These are phyloP conservation scores for Ramularia collo-cygni DNA, from an alignment of 2,329 filamentous ascomycete genomes.

Conservation along the genomic window DNA sequence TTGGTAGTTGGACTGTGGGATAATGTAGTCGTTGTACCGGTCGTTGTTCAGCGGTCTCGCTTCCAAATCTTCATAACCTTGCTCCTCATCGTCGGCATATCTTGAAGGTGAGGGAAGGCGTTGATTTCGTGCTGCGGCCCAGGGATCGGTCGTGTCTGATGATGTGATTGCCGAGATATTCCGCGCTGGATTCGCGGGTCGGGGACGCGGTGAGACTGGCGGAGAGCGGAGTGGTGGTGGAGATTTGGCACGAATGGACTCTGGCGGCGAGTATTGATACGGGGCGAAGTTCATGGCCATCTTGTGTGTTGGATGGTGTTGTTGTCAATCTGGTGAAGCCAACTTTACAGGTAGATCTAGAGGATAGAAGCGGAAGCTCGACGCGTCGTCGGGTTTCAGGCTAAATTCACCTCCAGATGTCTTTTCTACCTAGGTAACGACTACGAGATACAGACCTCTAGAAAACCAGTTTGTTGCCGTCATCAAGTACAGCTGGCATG, in stretches of 20 bases:
- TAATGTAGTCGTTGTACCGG: slow-evolving; percentile 25
- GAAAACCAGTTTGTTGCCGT: too few species aligned
- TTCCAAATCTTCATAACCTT: slow-evolving; percentile 26
- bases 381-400: too few species aligned
- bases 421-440: too few species aligned
- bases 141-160: slow-evolving; percentile 32
- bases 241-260: slow-evolving; percentile 73
- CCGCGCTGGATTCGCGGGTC: slow-evolving; percentile 17
- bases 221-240: slow-evolving; percentile 58
- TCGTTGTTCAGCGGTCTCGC: slow-evolving; percentile 23
- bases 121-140: slow-evolving; percentile 35
- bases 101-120: slow-evolving; percentile 33
- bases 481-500: too few species aligned
- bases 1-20: slow-evolving; percentile 25
- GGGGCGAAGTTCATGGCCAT: slow-evolving; percentile 83
- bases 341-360: too few species aligned
- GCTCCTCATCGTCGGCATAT: slow-evolving; percentile 24
- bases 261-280: slow-evolving; percentile 88
- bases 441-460: too few species aligned
- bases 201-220: slow-evolving; percentile 42
- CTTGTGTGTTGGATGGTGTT: neutral
- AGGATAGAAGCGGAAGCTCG: too few species aligned
- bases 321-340: too few species aligned
- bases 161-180: slow-evolving; percentile 23
- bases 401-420: too few species aligned